Conservation (phyloP, 1,284 basidiomycete species). For the Psilocybe mexicana region DNA sequence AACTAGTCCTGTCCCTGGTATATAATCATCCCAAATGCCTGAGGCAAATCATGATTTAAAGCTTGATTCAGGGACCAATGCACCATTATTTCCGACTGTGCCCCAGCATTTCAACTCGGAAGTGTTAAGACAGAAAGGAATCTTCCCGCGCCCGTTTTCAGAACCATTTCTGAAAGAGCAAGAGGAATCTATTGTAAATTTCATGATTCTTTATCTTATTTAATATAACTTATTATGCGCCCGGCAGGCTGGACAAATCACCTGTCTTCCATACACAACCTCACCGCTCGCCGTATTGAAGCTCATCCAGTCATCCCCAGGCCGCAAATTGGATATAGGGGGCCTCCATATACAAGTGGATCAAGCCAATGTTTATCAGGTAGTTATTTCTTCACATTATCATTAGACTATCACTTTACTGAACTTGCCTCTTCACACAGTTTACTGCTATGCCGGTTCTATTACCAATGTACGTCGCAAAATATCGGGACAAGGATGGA, state of each 20-base stretch:
- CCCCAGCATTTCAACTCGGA: neutral
- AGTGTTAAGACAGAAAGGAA: neutral
- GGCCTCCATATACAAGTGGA: neutral
- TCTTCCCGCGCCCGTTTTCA: neutral
- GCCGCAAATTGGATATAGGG: neutral
- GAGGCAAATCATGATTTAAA: neutral
- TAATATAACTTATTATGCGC: neutral
- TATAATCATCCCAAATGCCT: neutral
- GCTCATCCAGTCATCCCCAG: neutral
- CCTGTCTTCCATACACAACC: conserved; percentile 4
- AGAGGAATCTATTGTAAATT: neutral
- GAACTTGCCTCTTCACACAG: neutral
- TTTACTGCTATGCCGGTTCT: conserved; percentile 9
- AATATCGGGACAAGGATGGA: conserved; percentile 5
- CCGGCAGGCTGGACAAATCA: neutral
- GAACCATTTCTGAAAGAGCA: conserved; percentile 2
- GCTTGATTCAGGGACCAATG: neutral
- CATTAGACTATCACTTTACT: neutral
- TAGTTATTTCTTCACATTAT: neutral
- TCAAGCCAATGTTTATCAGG: neutral
- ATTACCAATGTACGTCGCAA: conserved; percentile 9
- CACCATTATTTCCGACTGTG: conserved; percentile 2
- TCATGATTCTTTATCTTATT: neutral
- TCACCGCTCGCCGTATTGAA: conserved; percentile 6
- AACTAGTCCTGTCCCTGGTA: conserved; percentile 5